phyloP scores from a whole-genome alignment of 2,329 filamentous ascomycete species.

The Coniochaeta sp. region DNA sequence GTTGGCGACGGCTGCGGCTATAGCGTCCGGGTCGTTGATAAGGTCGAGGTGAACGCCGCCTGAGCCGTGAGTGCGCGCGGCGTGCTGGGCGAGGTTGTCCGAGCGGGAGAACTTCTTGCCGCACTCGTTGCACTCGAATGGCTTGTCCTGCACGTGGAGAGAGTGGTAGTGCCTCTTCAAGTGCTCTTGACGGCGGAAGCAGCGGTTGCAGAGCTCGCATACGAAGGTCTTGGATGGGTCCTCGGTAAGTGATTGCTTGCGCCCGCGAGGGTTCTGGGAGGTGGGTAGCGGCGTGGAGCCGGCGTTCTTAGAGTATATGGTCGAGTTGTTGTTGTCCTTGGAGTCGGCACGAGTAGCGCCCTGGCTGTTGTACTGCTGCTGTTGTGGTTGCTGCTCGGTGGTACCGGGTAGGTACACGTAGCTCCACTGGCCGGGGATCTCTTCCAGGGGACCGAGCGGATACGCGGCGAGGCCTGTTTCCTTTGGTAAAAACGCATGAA shows the following conservation, averaged over 20 bases:
- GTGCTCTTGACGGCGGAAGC: slow-evolving; percentile 97
- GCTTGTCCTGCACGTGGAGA: slow-evolving; percentile 97
- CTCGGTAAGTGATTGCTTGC: slow-evolving; percentile 96
- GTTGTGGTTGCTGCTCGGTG: slow-evolving; percentile 28
- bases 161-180: slow-evolving; percentile 98
- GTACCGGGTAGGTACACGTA: slow-evolving; percentile 51
- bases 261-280: slow-evolving; percentile 81
- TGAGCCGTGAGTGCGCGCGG: slow-evolving; percentile 85
- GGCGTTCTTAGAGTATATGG: slow-evolving; percentile 22
- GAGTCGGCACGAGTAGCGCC: slow-evolving; percentile 23
- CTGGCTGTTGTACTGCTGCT: slow-evolving; percentile 20
- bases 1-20: slow-evolving; percentile 20
- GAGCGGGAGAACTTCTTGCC: slow-evolving; percentile 99
- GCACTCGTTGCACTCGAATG: slow-evolving; percentile 94
- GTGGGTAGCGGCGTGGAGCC: slow-evolving; percentile 34
- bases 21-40: slow-evolving; percentile 60
- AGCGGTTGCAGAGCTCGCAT: slow-evolving; percentile 90
- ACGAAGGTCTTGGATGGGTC: slow-evolving; percentile 98
- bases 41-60: slow-evolving; percentile 89
- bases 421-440: slow-evolving; percentile 67
- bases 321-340: slow-evolving; percentile 25
- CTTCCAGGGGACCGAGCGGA: too few species aligned
- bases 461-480: too few species aligned
- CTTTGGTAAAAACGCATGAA: too few species aligned
- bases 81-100: slow-evolving; percentile 94